Base-by-base conservation (phyloP, 306 rosid genomes). In the Lathyrus oleraceus region DNA sequence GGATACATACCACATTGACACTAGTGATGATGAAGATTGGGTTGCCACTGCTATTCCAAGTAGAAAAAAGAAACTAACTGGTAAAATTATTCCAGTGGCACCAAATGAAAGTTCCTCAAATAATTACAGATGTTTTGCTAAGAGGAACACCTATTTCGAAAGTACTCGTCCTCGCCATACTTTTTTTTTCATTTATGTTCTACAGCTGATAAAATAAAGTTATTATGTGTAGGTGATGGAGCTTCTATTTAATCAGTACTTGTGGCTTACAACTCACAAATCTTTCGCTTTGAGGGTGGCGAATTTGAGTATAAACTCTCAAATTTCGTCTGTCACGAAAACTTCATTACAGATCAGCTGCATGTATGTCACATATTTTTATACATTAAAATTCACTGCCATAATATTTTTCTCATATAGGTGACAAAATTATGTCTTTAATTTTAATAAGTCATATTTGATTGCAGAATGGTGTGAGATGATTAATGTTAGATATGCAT, bases 21-120 rank as follows among this genome's bases (percentile, higher is more conserved):
- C 95, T 27, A 94, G 99, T 51, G 95, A 90, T 4, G 97, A 91
- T 70, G 96, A 89, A 62, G 97, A 87, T 36, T 91, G 86, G 83
- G 81, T 62, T 68, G 82, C 17, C 69, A 44, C 71, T 70, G 65
- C 76, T 66, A 81, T 72, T 40, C 76, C 83, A 11, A 73, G 71
- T 61, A 79, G 82, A 57, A 74, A 79, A 62, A 81, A 67, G 72
- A 69, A 71, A 66, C 27, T 49, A 74, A 19, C 51, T 11, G 48
- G 59, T 52, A 68, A 82, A 65, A 67, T 32, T 40, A 67, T 72
- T 71, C 36, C 71, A 27, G 56, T 17, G 66, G 75, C 86, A 54
- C 82, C 83, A n/a, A 80, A 79, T 80, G 89, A 80, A 75, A 44
- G 73, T 58, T 64, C 77, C 82, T 72, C 62, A 42, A 43, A 58